A percentile compares a stretch with the other conserved stretches of the same genome.
These are phyloP conservation scores for Gentiana macrophylla DNA, from an alignment of 257 asterid species.

Conservation along the genomic window DNA sequence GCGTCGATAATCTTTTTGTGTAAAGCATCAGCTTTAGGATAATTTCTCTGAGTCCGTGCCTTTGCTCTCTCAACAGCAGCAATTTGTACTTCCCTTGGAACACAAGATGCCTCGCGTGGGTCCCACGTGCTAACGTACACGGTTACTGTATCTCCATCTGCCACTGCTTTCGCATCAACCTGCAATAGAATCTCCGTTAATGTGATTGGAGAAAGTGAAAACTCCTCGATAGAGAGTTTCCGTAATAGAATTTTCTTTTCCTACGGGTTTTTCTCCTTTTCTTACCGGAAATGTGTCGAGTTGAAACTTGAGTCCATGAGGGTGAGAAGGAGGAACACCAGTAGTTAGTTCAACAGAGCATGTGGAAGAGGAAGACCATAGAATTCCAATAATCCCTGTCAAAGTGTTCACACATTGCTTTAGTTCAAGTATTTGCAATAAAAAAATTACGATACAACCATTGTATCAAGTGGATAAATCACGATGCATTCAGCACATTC, in stretches of 20 bases:
- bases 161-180: conserved; percentile 92
- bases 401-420: too few relatives aligned
- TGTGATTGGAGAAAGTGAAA: neutral
- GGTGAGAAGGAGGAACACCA: conserved; percentile 38
- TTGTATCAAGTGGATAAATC: too few relatives aligned
- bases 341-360: conserved; percentile 45
- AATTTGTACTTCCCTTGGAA: conserved; percentile 54
- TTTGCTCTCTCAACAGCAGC: conserved; percentile 55
- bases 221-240: neutral
- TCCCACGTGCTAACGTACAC: conserved; percentile 53
- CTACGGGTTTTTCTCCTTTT: neutral
- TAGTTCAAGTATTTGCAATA: too few relatives aligned
- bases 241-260: neutral
- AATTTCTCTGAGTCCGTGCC: conserved; percentile 59
- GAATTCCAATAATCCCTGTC: conserved; percentile 53
- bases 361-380: conserved; percentile 81
- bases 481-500: too few relatives aligned
- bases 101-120: conserved; percentile 52
- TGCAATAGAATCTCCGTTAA: conserved; percentile 1
- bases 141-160: conserved; percentile 90
- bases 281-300: conserved; percentile 80
- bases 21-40: conserved; percentile 54
- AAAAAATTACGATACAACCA: too few relatives aligned
- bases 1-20: conserved; percentile 57
- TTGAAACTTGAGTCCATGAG: conserved; percentile 65